phyloP scores from a whole-genome alignment of 441 rosid species.

The Pelargonium fulgidum region DNA sequence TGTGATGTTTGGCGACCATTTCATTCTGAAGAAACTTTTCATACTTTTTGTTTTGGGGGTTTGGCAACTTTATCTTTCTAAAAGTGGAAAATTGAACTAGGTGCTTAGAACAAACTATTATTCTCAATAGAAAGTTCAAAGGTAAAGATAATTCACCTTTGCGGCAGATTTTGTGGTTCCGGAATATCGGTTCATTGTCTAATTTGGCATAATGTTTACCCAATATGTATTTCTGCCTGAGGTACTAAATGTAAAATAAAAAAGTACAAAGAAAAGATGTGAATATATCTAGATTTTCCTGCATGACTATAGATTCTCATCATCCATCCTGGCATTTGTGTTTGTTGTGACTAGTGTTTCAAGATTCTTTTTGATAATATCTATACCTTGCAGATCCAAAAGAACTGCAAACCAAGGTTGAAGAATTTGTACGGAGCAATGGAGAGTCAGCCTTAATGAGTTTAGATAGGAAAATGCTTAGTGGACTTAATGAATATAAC shows the following conservation, averaged over 20 bases:
- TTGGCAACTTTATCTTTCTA: background rate
- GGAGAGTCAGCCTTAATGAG: constrained; percentile 76
- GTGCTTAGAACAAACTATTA: background rate
- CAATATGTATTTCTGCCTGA: background rate
- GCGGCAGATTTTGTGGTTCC: background rate
- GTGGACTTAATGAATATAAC: constrained; percentile 69
- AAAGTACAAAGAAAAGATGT: background rate
- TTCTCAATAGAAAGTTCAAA: background rate
- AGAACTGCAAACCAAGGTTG: constrained; percentile 61
- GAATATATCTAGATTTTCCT: constrained; percentile 1
- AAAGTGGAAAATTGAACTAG: background rate
- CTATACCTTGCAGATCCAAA: constrained; percentile 47
- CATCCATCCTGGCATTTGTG: constrained; percentile 1
- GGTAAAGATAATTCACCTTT: background rate
- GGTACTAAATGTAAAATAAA: background rate
- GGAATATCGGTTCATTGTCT: background rate
- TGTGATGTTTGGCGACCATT: background rate
- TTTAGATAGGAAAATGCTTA: constrained; percentile 70
- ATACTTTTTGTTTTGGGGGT: background rate
- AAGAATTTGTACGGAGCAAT: constrained; percentile 62
- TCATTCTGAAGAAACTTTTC: background rate
- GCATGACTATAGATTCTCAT: constrained; percentile 3
- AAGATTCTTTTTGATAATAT: constrained; percentile 8
- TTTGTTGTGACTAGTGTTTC: constrained; percentile 9
- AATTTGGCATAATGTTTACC: background rate